Conservation (phyloP, 768 basidiomycete species). For the Cystobasidium ongulense region DNA sequence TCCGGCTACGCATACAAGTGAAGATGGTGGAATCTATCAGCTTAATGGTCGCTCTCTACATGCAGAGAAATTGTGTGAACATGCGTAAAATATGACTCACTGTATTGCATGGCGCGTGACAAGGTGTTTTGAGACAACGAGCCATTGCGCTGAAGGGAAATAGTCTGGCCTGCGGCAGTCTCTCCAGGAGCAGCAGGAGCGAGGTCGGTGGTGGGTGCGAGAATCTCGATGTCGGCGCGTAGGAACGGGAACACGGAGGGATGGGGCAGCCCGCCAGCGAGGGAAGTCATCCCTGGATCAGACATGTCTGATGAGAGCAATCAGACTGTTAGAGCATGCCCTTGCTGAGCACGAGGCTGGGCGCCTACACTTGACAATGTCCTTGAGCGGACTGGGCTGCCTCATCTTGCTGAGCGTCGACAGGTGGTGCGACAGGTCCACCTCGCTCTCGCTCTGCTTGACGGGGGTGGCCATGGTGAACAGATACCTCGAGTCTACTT, state of each 20-base stretch:
- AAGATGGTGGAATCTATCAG: neutral
- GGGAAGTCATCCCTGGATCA: conserved; percentile 53
- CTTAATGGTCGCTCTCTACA: no score
- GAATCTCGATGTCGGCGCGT: neutral
- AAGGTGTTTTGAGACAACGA: conserved; percentile 43
- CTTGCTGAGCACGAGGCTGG: neutral
- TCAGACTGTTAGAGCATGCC: neutral
- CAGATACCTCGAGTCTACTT: no score
- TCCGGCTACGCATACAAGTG: neutral
- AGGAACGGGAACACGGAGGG: conserved; percentile 63
- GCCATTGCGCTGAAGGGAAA: conserved; percentile 55
- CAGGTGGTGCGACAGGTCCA: conserved; percentile 67
- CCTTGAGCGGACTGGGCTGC: conserved; percentile 57
- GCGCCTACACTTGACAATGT: conserved; percentile 52
- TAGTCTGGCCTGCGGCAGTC: conserved; percentile 35
- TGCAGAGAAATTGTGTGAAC: neutral
- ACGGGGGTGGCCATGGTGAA: neutral
- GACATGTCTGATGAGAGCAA: conserved; percentile 45
- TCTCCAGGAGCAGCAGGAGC: neutral
- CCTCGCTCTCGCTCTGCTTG: neutral
- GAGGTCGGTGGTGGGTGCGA: neutral
- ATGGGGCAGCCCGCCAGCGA: conserved; percentile 66
- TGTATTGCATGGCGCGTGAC: conserved; percentile 8
- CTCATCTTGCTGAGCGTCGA: conserved; percentile 54
- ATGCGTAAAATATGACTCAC: neutral